Conservation (phyloP, 2,329 filamentous ascomycete genomes). For the Lomentospora prolificans region DNA sequence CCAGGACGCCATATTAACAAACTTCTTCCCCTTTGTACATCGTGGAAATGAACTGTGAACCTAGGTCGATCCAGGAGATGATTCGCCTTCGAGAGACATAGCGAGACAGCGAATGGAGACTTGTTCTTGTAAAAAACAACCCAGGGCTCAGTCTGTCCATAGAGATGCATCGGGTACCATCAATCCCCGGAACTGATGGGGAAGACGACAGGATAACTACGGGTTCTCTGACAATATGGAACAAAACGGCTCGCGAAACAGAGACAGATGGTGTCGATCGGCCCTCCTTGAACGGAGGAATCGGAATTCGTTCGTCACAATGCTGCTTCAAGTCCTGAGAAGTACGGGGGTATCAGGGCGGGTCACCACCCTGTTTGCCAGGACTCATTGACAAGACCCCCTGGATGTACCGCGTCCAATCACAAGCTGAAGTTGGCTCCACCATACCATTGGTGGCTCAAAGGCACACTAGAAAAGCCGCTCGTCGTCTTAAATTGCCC, state of each 20-base stretch:
- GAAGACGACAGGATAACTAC: not conserved
- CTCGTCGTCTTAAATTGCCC: not conserved
- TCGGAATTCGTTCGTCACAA: not conserved
- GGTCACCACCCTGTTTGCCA: not conserved
- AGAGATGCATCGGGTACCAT: not conserved
- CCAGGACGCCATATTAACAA: too few relatives aligned
- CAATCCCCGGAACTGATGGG: not conserved
- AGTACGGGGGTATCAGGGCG: not conserved
- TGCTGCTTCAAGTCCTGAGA: not conserved
- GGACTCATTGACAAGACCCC: not conserved
- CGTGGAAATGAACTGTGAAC: too few relatives aligned
- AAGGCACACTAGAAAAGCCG: too few relatives aligned
- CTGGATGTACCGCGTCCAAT: not conserved
- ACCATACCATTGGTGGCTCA: too few relatives aligned
- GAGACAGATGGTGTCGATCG: not conserved
- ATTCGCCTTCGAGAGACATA: not conserved
- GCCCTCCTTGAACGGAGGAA: not conserved
- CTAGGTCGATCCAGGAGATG: too few relatives aligned
- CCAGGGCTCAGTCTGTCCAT: not conserved
- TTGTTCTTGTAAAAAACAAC: not conserved
- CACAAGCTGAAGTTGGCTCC: not conserved
- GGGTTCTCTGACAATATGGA: not conserved
- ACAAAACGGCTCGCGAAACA: not conserved
- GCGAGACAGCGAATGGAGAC: not conserved
- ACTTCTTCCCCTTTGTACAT: too few relatives aligned